Conservation (phyloP, 768 basidiomycete species). For the Russula earlei region DNA sequence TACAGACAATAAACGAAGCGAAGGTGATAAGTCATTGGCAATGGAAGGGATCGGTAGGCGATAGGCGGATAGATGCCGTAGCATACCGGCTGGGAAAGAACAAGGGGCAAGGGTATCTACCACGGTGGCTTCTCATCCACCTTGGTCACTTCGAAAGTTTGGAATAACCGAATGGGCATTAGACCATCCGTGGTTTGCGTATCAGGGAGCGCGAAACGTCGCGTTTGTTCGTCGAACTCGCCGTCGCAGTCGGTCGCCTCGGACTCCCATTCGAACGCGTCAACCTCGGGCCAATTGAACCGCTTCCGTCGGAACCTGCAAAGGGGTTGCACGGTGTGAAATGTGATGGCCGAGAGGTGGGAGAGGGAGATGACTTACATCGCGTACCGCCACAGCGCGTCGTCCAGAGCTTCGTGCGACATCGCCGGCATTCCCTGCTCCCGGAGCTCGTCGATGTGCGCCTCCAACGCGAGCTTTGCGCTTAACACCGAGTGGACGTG, state of each 20-base stretch:
- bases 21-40: too few relatives aligned
- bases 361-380: conserved; percentile 31
- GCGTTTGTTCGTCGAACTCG: background rate
- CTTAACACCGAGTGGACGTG: conserved; percentile 55
- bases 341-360: background rate
- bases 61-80: background rate
- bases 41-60: background rate
- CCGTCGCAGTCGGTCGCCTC: background rate
- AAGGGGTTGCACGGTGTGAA: background rate
- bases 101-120: too few relatives aligned
- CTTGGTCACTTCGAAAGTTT: conserved; percentile 18
- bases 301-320: conserved; percentile 56
- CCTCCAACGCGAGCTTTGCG: conserved; percentile 47
- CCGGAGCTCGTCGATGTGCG: conserved; percentile 34
- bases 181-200: conserved; percentile 15
- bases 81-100: background rate
- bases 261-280: background rate
- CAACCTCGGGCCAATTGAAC: conserved; percentile 50
- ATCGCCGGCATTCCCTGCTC: conserved; percentile 21
- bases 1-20: background rate
- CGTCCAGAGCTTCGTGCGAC: conserved; percentile 28
- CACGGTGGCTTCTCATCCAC: background rate
- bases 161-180: conserved; percentile 13
- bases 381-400: conserved; percentile 49
- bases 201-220: background rate